Percentiles rank a stretch among this genome's conserved stretches.
Evolutionary conservation across 805 yeast genomes (phyloP).

Genomic region (Hanseniaspora meyeri): DNA sequence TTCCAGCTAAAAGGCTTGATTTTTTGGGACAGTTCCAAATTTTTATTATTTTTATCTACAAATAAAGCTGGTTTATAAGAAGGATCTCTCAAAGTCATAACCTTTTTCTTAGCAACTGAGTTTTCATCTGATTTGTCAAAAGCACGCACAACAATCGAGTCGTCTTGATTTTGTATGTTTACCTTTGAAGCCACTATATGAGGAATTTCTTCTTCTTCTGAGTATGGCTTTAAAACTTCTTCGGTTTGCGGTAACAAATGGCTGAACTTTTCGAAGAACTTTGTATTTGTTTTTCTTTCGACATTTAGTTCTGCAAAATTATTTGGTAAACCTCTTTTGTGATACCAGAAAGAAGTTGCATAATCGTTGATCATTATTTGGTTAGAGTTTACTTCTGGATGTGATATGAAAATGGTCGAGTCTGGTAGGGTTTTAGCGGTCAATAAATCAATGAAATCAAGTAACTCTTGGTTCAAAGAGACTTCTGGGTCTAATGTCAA

Average conservation of each 20-base stretch:
- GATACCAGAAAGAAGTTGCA: slow-evolving; percentile 35
- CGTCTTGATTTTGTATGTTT: background rate
- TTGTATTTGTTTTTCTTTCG: slow-evolving; percentile 22
- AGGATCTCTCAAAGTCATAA: background rate
- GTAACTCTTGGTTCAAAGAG: slow-evolving; percentile 33
- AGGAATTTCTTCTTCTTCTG: background rate
- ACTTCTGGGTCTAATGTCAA: slow-evolving; percentile 63
- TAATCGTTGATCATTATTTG: slow-evolving; percentile 47
- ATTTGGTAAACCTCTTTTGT: slow-evolving; percentile 40
- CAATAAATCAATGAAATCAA: slow-evolving; percentile 42
- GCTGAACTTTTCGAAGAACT: slow-evolving; percentile 25
- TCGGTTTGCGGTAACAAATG: background rate
- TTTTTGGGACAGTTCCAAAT: background rate
- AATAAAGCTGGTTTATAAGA: background rate
- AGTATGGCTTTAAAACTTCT: background rate
- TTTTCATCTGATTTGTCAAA: background rate
- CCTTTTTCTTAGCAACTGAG: background rate
- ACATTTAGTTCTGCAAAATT: slow-evolving; percentile 32
- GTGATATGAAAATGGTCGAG: slow-evolving; percentile 39
- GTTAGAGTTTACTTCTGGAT: slow-evolving; percentile 50
- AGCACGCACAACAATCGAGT: background rate
- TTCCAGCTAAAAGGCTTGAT: background rate
- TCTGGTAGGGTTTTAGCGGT: slow-evolving; percentile 40
- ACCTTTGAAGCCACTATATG: background rate
- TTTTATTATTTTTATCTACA: background rate